These are phyloP conservation scores for Diospyros kaki DNA, from an alignment of 148 eudicot genomes.

Conservation along the genomic window DNA sequence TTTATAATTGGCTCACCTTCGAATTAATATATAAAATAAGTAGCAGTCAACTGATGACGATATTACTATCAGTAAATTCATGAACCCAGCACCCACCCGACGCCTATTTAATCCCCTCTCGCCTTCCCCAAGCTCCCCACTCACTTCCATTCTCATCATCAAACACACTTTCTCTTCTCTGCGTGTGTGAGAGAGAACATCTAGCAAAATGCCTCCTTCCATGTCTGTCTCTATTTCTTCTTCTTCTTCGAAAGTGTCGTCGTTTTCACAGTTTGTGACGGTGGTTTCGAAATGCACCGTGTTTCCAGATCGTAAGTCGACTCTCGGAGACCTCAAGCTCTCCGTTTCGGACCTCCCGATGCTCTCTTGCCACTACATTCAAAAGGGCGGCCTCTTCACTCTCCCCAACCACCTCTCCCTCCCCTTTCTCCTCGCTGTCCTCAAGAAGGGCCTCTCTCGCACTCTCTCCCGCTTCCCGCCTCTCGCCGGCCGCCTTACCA, in stretches of 20 bases:
- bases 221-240: too few species aligned
- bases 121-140: background rate
- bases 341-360: slow-evolving; percentile 81
- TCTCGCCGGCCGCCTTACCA: slow-evolving; percentile 62
- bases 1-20: too few species aligned
- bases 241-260: too few species aligned
- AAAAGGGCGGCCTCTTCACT: slow-evolving; percentile 62
- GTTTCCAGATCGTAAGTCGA: slow-evolving; percentile 35
- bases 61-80: background rate
- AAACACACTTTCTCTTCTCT: too few species aligned
- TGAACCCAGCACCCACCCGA: slow-evolving; percentile 16
- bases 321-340: slow-evolving; percentile 36
- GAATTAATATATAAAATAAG: too few species aligned
- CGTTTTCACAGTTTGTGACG: slow-evolving; percentile 8
- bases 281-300: slow-evolving; percentile 48
- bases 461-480: slow-evolving; percentile 62
- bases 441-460: slow-evolving; percentile 35
- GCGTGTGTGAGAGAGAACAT: background rate
- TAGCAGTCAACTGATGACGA: background rate
- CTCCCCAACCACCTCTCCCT: slow-evolving; percentile 21
- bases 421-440: slow-evolving; percentile 18
- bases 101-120: slow-evolving; percentile 13
- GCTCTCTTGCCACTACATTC: slow-evolving; percentile 90
- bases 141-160: too few species aligned
- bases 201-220: slow-evolving; percentile 41